Base-by-base conservation (phyloP, 2,329 filamentous ascomycete genomes). In the Neonectria punicea region DNA sequence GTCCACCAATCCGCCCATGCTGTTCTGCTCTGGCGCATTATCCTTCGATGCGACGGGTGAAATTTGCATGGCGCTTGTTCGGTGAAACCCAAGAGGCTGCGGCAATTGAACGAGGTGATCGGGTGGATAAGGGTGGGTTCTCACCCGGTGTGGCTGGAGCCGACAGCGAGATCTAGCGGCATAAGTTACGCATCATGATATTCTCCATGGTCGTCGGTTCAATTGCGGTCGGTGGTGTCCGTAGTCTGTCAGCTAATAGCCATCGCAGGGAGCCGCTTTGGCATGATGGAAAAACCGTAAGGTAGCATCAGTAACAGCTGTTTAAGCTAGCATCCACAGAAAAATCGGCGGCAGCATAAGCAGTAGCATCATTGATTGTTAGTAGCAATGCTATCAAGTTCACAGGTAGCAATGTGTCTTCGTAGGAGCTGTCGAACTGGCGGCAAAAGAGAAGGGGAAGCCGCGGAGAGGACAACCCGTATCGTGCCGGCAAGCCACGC, bases 41-140 rank as follows among this genome's bases (percentile, higher is more conserved):
- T 41, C 47, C 44, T 47, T 54, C 44, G 53, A 51, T 36, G 53
- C 41, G 46, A 56, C 25, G 44, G 51, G 43, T 51, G 46, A 56
- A 49, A 30, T 18, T 46, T 43, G 18, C 36, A 58, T 46, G 61
- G 61, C 56, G 56, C 53, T 64, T 59, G 44, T 39, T 64, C 61
- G 61, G 61, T 60, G 51, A 56, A 59, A 64, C 61, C 46, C 34
- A 36, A n/a, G 46, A 50, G 36, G 53, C 61, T 51, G 61, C 56
- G 61, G 61, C 61, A 64, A 59, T 64, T 55, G 61, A 59, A 56
- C 36, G 36, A 39, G 56, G 43, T 18, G 44, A 41, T 56, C 51
- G 61, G 61, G 36, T 56, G 61, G 61, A 6, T 36, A 2, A 39
- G 14, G 50, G 61, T 63, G 61, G 61, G 61, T 63, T 58, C 61